Evolutionary conservation across 1,139 yeast species (phyloP).

Genomic region (Lodderomyces pseudojiufengensis): DNA sequence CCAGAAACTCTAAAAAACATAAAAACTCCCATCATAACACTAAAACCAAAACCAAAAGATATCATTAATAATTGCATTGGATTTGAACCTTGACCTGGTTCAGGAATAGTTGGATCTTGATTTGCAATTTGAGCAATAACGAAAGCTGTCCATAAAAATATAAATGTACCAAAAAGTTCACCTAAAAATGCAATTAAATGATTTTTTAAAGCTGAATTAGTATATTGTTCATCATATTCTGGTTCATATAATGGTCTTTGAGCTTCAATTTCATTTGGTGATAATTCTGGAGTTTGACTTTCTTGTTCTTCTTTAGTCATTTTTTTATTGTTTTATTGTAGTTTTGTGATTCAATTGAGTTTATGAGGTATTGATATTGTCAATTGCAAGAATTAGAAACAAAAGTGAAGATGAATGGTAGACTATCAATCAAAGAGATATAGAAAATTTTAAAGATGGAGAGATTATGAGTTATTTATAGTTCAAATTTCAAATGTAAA

Average conservation of each 20-base stretch:
- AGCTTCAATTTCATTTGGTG: slow-evolving; percentile 24
- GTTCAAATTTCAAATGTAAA: no score
- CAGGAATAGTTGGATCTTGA: slow-evolving; percentile 49
- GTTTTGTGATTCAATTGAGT: no score
- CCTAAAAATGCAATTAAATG: slow-evolving; percentile 35
- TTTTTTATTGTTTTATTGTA: background rate
- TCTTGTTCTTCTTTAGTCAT: slow-evolving; percentile 15
- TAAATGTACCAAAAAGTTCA: slow-evolving; percentile 83
- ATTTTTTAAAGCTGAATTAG: slow-evolving; percentile 27
- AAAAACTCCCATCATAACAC: slow-evolving; percentile 74
- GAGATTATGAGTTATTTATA: no score
- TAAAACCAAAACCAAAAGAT: slow-evolving; percentile 83
- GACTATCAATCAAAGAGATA: no score
- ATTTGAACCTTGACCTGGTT: slow-evolving; percentile 41
- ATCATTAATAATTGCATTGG: slow-evolving; percentile 75
- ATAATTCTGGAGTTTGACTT: background rate
- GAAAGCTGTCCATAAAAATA: slow-evolving; percentile 79
- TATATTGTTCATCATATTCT: slow-evolving; percentile 16
- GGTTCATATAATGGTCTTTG: slow-evolving; percentile 30
- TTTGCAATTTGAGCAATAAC: slow-evolving; percentile 85
- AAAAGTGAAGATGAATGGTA: no score
- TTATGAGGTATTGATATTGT: no score
- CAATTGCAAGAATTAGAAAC: no score
- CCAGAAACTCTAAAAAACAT: slow-evolving; percentile 80
- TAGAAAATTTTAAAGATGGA: no score